phyloP scores from a whole-genome alignment of 441 rosid genomes.

The Adansonia madagascariensis region DNA sequence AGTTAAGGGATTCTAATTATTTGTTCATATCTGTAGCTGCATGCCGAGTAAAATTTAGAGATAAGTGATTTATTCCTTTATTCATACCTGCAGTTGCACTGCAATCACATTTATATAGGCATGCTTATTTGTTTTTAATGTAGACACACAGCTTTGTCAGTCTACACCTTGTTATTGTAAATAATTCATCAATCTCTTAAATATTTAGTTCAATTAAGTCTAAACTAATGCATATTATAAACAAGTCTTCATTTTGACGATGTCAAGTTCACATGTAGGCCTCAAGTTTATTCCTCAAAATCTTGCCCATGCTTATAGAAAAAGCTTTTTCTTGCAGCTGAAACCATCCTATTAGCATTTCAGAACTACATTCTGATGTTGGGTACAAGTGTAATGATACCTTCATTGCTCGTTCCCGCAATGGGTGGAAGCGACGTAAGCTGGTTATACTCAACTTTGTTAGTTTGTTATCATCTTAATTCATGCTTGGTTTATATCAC shows the following conservation, averaged over 20 bases:
- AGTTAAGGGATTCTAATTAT: not conserved
- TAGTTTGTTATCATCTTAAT: not conserved
- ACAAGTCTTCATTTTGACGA: not conserved
- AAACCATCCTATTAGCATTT: slow-evolving; percentile 64
- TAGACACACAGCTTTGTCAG: not conserved
- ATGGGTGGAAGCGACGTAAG: slow-evolving; percentile 77
- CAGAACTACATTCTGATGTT: slow-evolving; percentile 75
- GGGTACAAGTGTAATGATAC: slow-evolving; percentile 74
- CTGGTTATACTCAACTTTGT: slow-evolving; percentile 19
- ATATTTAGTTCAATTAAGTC: too few species aligned
- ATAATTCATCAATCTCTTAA: not conserved
- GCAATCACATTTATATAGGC: not conserved
- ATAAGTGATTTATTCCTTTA: not conserved
- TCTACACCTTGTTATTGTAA: not conserved
- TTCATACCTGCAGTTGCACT: not conserved
- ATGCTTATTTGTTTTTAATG: not conserved
- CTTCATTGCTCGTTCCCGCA: slow-evolving; percentile 60
- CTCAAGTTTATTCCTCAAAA: slow-evolving; percentile 1
- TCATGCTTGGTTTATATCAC: slow-evolving; percentile 8
- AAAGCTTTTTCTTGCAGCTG: slow-evolving; percentile 54
- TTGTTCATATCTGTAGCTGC: not conserved
- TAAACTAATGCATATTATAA: not conserved
- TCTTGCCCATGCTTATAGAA: slow-evolving; percentile 20
- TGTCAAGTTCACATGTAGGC: not conserved
- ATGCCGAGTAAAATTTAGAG: slow-evolving; percentile 8